Evolutionary conservation across 169 alveolate genomes (phyloP).

Genomic region (Pseudocohnilembus persalinus): DNA sequence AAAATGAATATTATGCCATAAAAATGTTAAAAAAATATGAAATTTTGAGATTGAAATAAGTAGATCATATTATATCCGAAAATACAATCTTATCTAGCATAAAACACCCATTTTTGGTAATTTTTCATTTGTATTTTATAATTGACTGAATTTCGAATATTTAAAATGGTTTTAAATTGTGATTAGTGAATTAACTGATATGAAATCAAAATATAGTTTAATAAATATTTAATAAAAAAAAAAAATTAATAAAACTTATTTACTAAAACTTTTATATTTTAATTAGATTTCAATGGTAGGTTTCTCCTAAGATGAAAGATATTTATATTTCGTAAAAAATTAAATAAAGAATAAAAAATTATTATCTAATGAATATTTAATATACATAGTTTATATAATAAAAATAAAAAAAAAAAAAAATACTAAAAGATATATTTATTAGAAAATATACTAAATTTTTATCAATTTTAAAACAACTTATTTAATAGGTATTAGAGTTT

Average conservation of each 20-base stretch:
- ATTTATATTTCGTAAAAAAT: conserved; percentile 72
- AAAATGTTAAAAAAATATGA: conserved; percentile 68
- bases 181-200: neutral
- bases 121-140: neutral
- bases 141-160: neutral
- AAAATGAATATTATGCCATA: conserved; percentile 58
- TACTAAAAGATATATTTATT: too few relatives aligned
- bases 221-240: neutral
- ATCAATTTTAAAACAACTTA: too few relatives aligned
- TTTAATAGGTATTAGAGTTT: conserved; percentile 67
- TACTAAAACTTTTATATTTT: neutral
- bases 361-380: too few relatives aligned
- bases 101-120: conserved; percentile 70
- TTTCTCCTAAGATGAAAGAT: conserved; percentile 72
- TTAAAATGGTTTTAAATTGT: too few relatives aligned
- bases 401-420: too few relatives aligned
- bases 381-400: too few relatives aligned
- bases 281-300: conserved; percentile 61
- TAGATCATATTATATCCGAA: conserved; percentile 60
- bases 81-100: conserved; percentile 57
- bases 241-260: neutral
- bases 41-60: conserved; percentile 60
- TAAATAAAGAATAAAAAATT: too few relatives aligned
- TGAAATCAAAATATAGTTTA: neutral
- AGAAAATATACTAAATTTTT: too few relatives aligned